Percentiles rank a stretch among this genome's conserved stretches.
Conservation (phyloP, 805 yeast species). For the Saturnispora silvae region DNA sequence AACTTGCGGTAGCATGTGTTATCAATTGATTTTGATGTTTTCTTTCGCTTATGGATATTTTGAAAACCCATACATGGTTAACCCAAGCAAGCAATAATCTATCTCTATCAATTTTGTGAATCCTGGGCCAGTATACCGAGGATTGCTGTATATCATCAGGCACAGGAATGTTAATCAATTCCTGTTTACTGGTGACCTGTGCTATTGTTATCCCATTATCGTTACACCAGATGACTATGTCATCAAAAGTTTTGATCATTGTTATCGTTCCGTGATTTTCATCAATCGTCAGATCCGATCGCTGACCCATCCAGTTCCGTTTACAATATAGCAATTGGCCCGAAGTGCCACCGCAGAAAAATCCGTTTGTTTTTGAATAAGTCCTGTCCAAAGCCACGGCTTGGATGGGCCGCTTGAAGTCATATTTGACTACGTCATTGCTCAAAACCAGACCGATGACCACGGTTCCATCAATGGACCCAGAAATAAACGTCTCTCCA, state of each 20-base stretch:
- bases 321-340: slow-evolving; percentile 71
- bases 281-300: slow-evolving; percentile 57
- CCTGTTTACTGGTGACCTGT: slow-evolving; percentile 41
- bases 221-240: slow-evolving; percentile 71
- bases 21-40: slow-evolving; percentile 17
- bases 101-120: slow-evolving; percentile 54
- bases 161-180: slow-evolving; percentile 42
- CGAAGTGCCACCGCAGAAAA: slow-evolving; percentile 82
- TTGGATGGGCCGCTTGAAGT: slow-evolving; percentile 81
- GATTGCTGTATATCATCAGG: slow-evolving; percentile 53
- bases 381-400: slow-evolving; percentile 72
- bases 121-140: slow-evolving; percentile 77
- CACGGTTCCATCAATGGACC: slow-evolving; percentile 89
- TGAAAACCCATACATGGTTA: slow-evolving; percentile 56
- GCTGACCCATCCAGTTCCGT: slow-evolving; percentile 78
- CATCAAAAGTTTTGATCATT: slow-evolving; percentile 51
- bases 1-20: slow-evolving; percentile 43
- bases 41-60: slow-evolving; percentile 10
- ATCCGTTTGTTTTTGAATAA: slow-evolving; percentile 50
- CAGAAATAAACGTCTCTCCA: slow-evolving; percentile 70
- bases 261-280: slow-evolving; percentile 62
- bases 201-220: slow-evolving; percentile 68
- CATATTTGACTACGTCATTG: slow-evolving; percentile 57
- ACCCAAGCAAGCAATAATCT: slow-evolving; percentile 77
- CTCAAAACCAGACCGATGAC: slow-evolving; percentile 64